Conservation (phyloP, 208 protist species). For the Acanthamoeba royreba region DNA sequence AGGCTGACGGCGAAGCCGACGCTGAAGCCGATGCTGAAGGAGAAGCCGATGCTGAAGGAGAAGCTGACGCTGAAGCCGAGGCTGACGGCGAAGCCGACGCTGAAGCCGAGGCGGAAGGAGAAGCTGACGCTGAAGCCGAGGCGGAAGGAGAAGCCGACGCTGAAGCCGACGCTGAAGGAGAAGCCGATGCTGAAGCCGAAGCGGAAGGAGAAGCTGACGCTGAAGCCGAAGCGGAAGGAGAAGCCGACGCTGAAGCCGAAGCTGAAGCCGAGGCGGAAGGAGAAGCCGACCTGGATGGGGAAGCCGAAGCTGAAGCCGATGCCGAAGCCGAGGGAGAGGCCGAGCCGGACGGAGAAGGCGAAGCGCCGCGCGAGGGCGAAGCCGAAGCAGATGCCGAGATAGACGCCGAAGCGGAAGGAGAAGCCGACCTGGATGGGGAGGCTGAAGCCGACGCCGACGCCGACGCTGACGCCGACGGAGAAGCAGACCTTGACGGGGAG, state of each 20-base stretch:
- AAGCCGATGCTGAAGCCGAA: background rate
- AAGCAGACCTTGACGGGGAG: background rate
- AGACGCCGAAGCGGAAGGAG: background rate
- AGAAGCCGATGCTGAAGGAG: background rate
- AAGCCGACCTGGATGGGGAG: background rate
- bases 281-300: too few relatives aligned
- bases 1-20: background rate
- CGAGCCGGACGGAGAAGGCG: background rate
- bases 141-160: background rate
- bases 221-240: too few relatives aligned
- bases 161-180: background rate
- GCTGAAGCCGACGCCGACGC: background rate
- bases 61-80: background rate
- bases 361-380: too few relatives aligned
- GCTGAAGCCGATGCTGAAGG: background rate
- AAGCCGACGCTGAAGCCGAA: too few relatives aligned
- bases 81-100: background rate
- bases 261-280: background rate
- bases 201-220: background rate
- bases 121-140: background rate
- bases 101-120: background rate
- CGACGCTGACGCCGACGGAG: background rate
- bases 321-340: background rate
- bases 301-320: background rate
- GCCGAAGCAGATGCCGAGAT: background rate